Percentiles rank a stretch among this genome's conserved stretches.
phyloP scores from a whole-genome alignment of 768 basidiomycete species.

The Termitomyces sp. region DNA sequence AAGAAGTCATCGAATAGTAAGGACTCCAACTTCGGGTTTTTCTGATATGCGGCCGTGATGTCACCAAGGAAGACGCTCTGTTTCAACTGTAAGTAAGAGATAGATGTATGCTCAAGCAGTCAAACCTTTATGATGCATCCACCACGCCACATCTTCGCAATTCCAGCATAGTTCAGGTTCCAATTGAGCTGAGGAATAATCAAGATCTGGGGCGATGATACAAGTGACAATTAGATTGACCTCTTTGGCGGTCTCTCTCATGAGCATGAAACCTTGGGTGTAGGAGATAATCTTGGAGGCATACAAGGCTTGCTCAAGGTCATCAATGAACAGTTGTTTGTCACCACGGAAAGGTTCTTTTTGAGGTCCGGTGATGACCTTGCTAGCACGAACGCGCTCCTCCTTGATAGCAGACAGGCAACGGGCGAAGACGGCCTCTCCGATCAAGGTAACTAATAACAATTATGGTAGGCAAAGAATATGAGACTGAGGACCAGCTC shows the following conservation, averaged over 20 bases:
- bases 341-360: constrained; percentile 94
- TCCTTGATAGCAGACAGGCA: constrained; percentile 96
- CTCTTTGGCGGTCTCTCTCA: constrained; percentile 97
- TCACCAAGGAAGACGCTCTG: constrained; percentile 92
- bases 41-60: constrained; percentile 86
- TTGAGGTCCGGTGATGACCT: constrained; percentile 83
- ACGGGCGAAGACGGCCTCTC: constrained; percentile 98
- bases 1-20: constrained; percentile 97
- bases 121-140: constrained; percentile 96
- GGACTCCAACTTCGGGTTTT: constrained; percentile 81
- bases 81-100: neutral
- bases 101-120: neutral
- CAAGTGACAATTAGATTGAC: constrained; percentile 25
- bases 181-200: constrained; percentile 50
- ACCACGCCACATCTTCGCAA: constrained; percentile 99
- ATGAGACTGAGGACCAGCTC: constrained; percentile 17
- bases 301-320: constrained; percentile 98
- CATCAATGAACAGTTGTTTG: constrained; percentile 98
- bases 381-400: constrained; percentile 92
- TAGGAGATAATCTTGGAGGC: constrained; percentile 99
- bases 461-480: constrained; percentile 3
- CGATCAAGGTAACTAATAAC: constrained; percentile 87
- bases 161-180: constrained; percentile 96
- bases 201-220: neutral
- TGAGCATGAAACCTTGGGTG: constrained; percentile 99